Conservation (phyloP, 1,284 basidiomycete species). For the Pulveroboletus sp. region DNA sequence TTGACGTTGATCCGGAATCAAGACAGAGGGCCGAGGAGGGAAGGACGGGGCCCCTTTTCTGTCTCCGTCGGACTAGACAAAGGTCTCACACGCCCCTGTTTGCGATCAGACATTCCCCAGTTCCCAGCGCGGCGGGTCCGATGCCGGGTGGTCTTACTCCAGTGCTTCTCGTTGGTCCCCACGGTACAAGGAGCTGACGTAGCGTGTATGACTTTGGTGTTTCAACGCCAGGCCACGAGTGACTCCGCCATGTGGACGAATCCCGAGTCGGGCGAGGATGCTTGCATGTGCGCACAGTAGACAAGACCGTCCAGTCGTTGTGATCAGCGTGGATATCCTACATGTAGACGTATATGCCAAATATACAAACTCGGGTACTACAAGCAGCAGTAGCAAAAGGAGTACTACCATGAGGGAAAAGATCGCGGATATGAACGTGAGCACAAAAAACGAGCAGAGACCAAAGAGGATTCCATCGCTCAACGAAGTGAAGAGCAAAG, state of each 20-base stretch:
- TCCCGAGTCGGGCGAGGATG: too few species aligned
- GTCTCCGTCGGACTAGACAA: too few species aligned
- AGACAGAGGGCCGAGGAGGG: background rate
- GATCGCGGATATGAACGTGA: background rate
- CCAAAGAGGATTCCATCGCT: conserved; percentile 2
- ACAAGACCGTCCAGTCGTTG: background rate
- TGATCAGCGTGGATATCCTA: background rate
- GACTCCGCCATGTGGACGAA: background rate
- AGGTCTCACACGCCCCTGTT: background rate
- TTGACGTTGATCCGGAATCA: background rate
- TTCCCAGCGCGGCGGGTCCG: background rate
- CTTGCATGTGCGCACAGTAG: background rate
- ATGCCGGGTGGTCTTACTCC: background rate
- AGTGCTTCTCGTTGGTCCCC: background rate
- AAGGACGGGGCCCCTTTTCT: too few species aligned
- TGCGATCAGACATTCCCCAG: background rate
- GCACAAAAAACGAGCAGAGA: background rate
- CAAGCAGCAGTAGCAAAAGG: background rate
- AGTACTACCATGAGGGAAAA: background rate
- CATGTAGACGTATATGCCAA: conserved; percentile 8
- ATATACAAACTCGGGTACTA: conserved; percentile 13
- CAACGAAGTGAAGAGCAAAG: background rate
- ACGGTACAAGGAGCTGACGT: background rate
- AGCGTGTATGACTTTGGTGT: background rate
- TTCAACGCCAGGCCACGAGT: background rate